A percentile compares a stretch with the other conserved stretches of the same genome.
phyloP scores from a whole-genome alignment of 805 yeast genomes.

The Starmerella apis region DNA sequence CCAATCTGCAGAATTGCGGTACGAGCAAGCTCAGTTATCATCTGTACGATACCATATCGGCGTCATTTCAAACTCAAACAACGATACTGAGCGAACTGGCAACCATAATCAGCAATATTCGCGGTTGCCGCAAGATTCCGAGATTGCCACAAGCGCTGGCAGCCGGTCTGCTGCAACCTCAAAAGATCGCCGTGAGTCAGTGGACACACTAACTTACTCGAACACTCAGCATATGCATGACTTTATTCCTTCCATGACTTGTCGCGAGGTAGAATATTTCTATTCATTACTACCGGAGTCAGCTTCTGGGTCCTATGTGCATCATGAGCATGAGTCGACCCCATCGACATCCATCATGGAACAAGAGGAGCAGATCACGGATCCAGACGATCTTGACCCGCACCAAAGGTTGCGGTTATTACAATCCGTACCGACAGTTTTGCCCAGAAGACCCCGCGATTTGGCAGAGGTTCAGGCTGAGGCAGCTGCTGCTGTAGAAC shows the following conservation, averaged over 20 bases:
- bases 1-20: slow-evolving; percentile 10
- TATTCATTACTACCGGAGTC: slow-evolving; percentile 21
- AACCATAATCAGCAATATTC: neutral
- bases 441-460: slow-evolving; percentile 21
- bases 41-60: slow-evolving; percentile 22
- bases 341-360: slow-evolving; percentile 16
- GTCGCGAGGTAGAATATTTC: slow-evolving; percentile 22
- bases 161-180: slow-evolving; percentile 2
- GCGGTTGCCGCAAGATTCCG: neutral
- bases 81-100: neutral
- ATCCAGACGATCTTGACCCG: slow-evolving; percentile 23
- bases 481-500: slow-evolving; percentile 7
- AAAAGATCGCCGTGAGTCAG: slow-evolving; percentile 1
- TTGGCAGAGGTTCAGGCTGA: slow-evolving; percentile 22
- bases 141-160: neutral
- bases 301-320: slow-evolving; percentile 1
- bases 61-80: slow-evolving; percentile 2
- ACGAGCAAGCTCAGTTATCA: slow-evolving; percentile 23
- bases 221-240: slow-evolving; percentile 16
- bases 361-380: slow-evolving; percentile 18
- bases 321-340: slow-evolving; percentile 17
- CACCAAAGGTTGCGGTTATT: slow-evolving; percentile 19
- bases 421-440: slow-evolving; percentile 16
- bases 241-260: slow-evolving; percentile 22
- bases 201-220: neutral